Evolutionary conservation across 106 monocot genomes (phyloP).

Genomic region (Allium fistulosum): DNA sequence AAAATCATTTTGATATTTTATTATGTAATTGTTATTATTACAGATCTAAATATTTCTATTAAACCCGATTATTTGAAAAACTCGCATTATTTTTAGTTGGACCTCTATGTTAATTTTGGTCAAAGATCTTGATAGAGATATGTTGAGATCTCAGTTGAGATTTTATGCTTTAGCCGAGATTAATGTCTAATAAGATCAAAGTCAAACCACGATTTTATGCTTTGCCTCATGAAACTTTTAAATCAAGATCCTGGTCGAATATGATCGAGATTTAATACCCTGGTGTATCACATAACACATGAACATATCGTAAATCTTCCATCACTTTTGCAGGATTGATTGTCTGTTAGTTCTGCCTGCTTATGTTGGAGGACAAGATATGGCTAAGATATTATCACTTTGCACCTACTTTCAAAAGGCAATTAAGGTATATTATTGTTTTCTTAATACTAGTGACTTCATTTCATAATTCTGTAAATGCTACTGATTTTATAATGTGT

Average conservation of each 20-base stretch:
- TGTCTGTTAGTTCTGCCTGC: slow-evolving; percentile 71
- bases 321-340: slow-evolving; percentile 55
- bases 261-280: too few species aligned
- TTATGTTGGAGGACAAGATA: slow-evolving; percentile 57
- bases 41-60: too few species aligned
- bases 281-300: too few species aligned
- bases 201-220: slow-evolving; percentile 4
- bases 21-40: too few species aligned
- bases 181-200: background rate
- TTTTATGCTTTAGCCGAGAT: background rate
- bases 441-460: background rate
- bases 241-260: too few species aligned
- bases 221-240: too few species aligned
- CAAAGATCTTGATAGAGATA: too few species aligned
- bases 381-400: slow-evolving; percentile 61
- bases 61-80: too few species aligned
- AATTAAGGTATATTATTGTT: slow-evolving; percentile 38
- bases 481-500: slow-evolving; percentile 1
- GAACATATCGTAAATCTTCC: background rate
- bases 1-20: too few species aligned
- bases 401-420: slow-evolving; percentile 74
- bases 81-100: too few species aligned
- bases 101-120: too few species aligned
- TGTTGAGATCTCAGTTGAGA: too few species aligned
- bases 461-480: slow-evolving; percentile 11